Base-by-base conservation (phyloP, 2,329 filamentous ascomycete genomes). In the Pseudophaeomoniella oleicola region DNA sequence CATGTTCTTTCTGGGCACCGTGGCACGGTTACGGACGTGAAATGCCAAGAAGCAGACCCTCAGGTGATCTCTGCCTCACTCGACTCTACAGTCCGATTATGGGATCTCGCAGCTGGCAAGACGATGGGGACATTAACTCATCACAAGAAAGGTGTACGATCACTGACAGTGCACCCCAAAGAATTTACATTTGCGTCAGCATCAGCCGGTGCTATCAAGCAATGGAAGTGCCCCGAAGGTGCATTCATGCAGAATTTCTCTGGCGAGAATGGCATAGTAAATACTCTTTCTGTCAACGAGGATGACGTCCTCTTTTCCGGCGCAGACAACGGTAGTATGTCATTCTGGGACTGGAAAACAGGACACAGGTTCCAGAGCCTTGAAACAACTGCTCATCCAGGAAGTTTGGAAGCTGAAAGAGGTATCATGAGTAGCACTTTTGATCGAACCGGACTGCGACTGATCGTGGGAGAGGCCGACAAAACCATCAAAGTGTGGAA, bases 401-500 rank as follows among this genome's bases (percentile, higher is more conserved):
- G 90, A 35, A 92, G 83, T 13, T 64, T 98, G 16, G 87, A 96
- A 50, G 90, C 90, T 4, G 90, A 98, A 60, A 79, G 85, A 4
- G 92, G 92, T 37, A 76, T 98, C 47, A 94, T 98, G 80, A 84
- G 81, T 53, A 86, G 83, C 11, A 94, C 80, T 0, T 98, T 93
- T 53, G 90, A 98, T 52, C 73, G 72, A 41, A 94, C 87, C 0
- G 90, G 90, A 0, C 54, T 94, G 51, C 74, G 90, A 47, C 65
- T 98, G 48, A 93, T 98, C 44, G 87, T 82, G 14, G 92, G 92
- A 32, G 90, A 98, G 61, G 84, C 86, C 4, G 90, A 98, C 56
- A 98, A 98, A 70, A 94, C 87, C 0, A 94, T 94, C 57, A 96
- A 98, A 71, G 75, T 98, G 39, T 98, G 90, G 90, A 92, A 87